Percentiles rank a stretch among this genome's conserved stretches.
phyloP scores from a whole-genome alignment of 345 rosid genomes.

The Gossypium ekmanianum region DNA sequence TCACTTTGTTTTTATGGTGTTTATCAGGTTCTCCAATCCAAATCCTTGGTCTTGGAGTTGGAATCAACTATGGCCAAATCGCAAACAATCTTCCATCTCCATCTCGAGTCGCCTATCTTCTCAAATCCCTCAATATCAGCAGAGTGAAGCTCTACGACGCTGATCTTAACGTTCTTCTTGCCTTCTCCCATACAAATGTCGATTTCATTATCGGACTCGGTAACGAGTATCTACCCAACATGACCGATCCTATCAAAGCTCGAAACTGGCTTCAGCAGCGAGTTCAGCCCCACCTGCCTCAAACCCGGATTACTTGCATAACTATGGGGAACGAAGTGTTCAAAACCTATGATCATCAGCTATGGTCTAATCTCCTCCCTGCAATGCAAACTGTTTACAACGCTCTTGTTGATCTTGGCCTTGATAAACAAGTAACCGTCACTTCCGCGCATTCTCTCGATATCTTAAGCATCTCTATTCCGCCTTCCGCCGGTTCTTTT shows the following conservation, averaged over 20 bases:
- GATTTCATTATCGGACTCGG: constrained; percentile 76
- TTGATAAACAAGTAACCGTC: constrained; percentile 61
- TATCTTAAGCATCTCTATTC: constrained; percentile 52
- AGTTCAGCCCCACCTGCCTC: constrained; percentile 54
- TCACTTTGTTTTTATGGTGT: too few relatives aligned
- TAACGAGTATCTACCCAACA: constrained; percentile 46
- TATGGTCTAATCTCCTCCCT: constrained; percentile 50
- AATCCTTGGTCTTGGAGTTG: too few relatives aligned
- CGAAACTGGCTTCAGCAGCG: constrained; percentile 59
- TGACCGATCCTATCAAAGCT: constrained; percentile 60
- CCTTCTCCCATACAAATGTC: constrained; percentile 66
- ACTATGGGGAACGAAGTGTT: constrained; percentile 78
- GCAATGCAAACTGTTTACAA: constrained; percentile 65
- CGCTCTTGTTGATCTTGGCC: constrained; percentile 50
- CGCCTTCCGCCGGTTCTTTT: constrained; percentile 76
- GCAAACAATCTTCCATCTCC: constrained; percentile 87
- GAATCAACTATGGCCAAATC: constrained; percentile 77
- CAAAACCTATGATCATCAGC: constrained; percentile 32
- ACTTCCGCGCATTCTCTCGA: constrained; percentile 65
- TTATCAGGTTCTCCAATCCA: too few relatives aligned
- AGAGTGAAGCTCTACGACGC: constrained; percentile 77
- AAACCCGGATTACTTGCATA: constrained; percentile 58
- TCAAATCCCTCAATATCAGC: constrained; percentile 61
- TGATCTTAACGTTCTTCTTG: constrained; percentile 61
- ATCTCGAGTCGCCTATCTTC: constrained; percentile 48